A percentile compares a stretch with the other conserved stretches of the same genome.
Conservation (phyloP, 2,329 filamentous ascomycete species). For the Coleophoma cylindrospora region DNA sequence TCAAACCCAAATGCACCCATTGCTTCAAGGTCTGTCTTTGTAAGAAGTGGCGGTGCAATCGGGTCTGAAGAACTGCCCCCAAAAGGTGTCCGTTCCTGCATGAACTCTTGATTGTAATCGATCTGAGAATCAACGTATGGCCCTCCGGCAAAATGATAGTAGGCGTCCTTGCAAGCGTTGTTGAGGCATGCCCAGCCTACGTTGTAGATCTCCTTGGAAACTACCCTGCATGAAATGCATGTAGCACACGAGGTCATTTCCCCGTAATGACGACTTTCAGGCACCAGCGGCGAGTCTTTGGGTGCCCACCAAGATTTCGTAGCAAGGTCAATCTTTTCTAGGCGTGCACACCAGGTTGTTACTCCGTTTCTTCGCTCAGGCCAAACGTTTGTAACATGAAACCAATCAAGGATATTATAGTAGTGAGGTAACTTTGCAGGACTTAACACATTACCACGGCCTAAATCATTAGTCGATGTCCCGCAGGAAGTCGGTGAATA, state of each 20-base stretch:
- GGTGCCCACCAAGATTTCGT: constrained; percentile 55
- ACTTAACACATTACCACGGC: constrained; percentile 43
- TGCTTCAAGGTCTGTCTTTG: constrained; percentile 26
- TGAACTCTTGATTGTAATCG: constrained; percentile 50
- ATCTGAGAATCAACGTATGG: constrained; percentile 26
- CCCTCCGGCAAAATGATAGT: constrained; percentile 37
- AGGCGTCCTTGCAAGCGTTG: constrained; percentile 37
- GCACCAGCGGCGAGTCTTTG: constrained; percentile 23
- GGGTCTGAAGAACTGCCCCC: constrained; percentile 28
- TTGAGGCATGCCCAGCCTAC: constrained; percentile 56
- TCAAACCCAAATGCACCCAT: constrained; percentile 38
- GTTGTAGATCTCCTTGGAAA: constrained; percentile 34
- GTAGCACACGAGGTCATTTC: constrained; percentile 12
- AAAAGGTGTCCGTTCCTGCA: constrained; percentile 46
- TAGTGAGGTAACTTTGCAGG: constrained; percentile 46
- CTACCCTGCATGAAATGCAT: constrained; percentile 36
- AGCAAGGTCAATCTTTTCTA: constrained; percentile 55
- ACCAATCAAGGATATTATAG: constrained; percentile 65
- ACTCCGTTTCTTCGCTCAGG: constrained; percentile 42
- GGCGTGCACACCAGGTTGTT: constrained; percentile 48
- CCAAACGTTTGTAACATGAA: constrained; percentile 66
- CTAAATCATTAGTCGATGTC: constrained; percentile 31
- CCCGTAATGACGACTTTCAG: constrained; percentile 21
- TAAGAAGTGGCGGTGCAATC: constrained; percentile 32
- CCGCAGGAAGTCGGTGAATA: background rate